Percentiles rank a stretch among this genome's conserved stretches.
Evolutionary conservation across 768 basidiomycete species (phyloP).

Genomic region (Lyophyllum semitale): DNA sequence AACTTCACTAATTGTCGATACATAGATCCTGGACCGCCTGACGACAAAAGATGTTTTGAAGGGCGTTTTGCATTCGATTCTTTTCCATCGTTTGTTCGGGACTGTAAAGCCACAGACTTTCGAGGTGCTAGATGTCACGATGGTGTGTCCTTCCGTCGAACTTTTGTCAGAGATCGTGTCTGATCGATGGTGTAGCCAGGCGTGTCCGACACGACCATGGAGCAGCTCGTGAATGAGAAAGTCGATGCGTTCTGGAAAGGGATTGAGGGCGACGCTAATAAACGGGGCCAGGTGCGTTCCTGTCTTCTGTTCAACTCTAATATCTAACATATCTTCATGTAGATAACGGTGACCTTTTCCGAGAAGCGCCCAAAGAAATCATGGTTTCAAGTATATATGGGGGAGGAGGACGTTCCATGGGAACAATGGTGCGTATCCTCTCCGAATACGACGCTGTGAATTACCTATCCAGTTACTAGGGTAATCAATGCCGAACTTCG

Average conservation of each 20-base stretch:
- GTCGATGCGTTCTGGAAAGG: slow-evolving; percentile 80
- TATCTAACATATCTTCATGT: not conserved
- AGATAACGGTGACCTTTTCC: slow-evolving; percentile 77
- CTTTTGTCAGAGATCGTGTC: not conserved
- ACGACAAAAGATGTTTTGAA: slow-evolving; percentile 74
- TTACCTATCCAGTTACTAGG: slow-evolving; percentile 40
- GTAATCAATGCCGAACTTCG: slow-evolving; percentile 78
- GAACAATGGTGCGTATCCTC: slow-evolving; percentile 67
- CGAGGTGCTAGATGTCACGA: slow-evolving; percentile 82
- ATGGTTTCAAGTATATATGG: slow-evolving; percentile 73
- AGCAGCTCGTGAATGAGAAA: slow-evolving; percentile 71
- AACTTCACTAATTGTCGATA: slow-evolving; percentile 5
- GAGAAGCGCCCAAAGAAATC: slow-evolving; percentile 77
- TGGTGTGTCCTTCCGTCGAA: slow-evolving; percentile 49
- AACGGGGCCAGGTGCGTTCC: slow-evolving; percentile 65
- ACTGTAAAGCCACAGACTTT: slow-evolving; percentile 74
- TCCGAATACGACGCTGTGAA: not conserved
- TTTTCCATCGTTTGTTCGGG: slow-evolving; percentile 85
- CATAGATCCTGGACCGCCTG: slow-evolving; percentile 72
- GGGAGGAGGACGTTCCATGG: slow-evolving; percentile 85
- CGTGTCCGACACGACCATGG: slow-evolving; percentile 72
- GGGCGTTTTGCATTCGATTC: slow-evolving; percentile 77
- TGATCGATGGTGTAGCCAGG: slow-evolving; percentile 54
- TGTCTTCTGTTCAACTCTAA: not conserved
- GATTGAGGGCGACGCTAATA: slow-evolving; percentile 62